Base-by-base conservation (phyloP, 768 basidiomycete genomes). In the Lentinula detonsa region DNA sequence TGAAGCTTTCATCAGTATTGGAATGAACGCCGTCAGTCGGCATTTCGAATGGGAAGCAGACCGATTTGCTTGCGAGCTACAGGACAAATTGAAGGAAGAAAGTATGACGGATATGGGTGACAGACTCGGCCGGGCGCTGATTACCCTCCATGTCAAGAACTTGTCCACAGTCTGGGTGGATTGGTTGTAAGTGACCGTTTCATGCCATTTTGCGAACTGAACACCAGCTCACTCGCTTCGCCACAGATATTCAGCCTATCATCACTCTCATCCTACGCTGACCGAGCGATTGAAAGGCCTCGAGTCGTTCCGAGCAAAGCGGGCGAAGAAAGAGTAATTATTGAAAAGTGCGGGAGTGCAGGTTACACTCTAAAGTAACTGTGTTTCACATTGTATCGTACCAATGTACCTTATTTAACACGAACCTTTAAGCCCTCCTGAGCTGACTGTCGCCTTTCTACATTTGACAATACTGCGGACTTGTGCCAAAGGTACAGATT, bases 21-120 rank as follows among this genome's bases (percentile, higher is more conserved):
- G 74, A 16, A 84, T 95, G 79, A 94, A 98, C 72, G 85, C 88
- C 3, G 75, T 96, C 42, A 91, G 88, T 62, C 82, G 96, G 23
- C 82, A 81, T 64, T 95, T 93, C 72, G 96, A 98, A 69, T 98
- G 91, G 79, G 80, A 98, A 72, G 96, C 96, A 0, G 96, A 98
- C 72, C 79, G 81, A 63, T 96, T 93, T 62, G 92, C 93, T 1
- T 86, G 85, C 64, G 85, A 90, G 70, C 78, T 94, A 0, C 80
- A 86, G 62, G 80, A 82, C 33, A 72, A 74, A 65, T 72, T 84
- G 23, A 62, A 74, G 11, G 76, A 76, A 59, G 74, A 80, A 35
- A 81, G 82, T 46, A 90, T 91, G 88, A 79, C 76, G 34, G 89
- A 93, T 71, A 91, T 96, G 88, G 93, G 93, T 10, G 88, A 89